Evolutionary conservation across 371 early-diverging fungal species (phyloP).

Genomic region (Syncephalastrum racemosum): DNA sequence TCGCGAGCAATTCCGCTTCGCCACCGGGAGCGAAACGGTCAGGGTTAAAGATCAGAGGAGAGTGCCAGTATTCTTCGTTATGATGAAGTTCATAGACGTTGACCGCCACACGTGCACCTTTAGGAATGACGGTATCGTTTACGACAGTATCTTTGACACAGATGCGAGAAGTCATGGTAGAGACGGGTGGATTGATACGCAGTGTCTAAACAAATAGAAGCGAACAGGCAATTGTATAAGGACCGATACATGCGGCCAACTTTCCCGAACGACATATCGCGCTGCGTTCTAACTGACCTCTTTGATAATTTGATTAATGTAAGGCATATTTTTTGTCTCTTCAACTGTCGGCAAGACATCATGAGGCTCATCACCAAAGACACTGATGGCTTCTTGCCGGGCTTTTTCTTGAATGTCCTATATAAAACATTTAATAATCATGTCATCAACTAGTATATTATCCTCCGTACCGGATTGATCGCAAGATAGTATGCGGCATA

Average conservation of each 20-base stretch:
- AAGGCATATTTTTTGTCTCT: constrained; percentile 40
- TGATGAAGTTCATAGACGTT: constrained; percentile 18
- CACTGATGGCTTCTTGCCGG: constrained; percentile 21
- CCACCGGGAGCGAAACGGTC: constrained; percentile 25
- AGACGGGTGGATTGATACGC: constrained; percentile 5
- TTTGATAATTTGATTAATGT: constrained; percentile 39
- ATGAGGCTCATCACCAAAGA: constrained; percentile 31
- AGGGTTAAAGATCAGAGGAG: constrained; percentile 19
- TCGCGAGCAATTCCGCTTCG: constrained; percentile 14
- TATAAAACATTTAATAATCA: neutral
- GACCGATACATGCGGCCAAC: neutral
- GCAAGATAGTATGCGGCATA: constrained; percentile 22
- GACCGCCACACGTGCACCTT: constrained; percentile 14
- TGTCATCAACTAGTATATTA: too few species aligned
- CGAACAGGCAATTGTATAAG: too few species aligned
- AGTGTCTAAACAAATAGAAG: constrained; percentile 2
- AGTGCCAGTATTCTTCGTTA: constrained; percentile 17
- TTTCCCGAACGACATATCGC: too few species aligned
- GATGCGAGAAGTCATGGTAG: constrained; percentile 3
- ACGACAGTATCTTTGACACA: constrained; percentile 11
- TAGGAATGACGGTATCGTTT: constrained; percentile 13
- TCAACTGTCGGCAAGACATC: constrained; percentile 40
- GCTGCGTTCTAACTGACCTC: too few species aligned
- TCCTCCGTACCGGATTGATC: constrained; percentile 4
- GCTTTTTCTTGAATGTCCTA: constrained; percentile 35